Conservation (phyloP, 148 eudicot genomes). For the Nyssa sinensis region DNA sequence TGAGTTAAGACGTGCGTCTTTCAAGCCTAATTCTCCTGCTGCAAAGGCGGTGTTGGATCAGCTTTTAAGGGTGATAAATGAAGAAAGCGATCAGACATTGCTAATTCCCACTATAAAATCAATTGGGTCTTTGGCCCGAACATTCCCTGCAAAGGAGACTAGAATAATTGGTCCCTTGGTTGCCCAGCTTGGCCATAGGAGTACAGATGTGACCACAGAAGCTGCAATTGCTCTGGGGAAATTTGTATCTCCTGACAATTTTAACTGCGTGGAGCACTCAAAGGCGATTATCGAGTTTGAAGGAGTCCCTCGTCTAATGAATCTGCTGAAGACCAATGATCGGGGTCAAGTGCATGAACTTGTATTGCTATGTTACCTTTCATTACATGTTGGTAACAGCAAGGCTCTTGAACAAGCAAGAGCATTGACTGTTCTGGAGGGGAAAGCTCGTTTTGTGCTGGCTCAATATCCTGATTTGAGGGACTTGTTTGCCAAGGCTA, state of each 20-base stretch:
- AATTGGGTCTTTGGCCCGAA: conserved; percentile 66
- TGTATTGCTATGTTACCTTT: conserved; percentile 59
- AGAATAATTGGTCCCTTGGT: conserved; percentile 57
- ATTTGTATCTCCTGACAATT: conserved; percentile 57
- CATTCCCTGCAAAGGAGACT: conserved; percentile 70
- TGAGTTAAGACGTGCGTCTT: conserved; percentile 64
- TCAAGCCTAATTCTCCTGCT: conserved; percentile 67
- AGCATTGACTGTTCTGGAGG: conserved; percentile 58
- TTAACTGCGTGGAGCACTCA: conserved; percentile 58
- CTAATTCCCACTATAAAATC: conserved; percentile 55
- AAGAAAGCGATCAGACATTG: conserved; percentile 35
- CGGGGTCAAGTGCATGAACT: conserved; percentile 45
- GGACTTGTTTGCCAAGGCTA: conserved; percentile 51
- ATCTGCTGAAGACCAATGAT: conserved; percentile 43
- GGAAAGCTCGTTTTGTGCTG: conserved; percentile 44
- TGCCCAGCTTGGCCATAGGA: conserved; percentile 45
- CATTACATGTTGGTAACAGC: conserved; percentile 64
- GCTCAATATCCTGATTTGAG: conserved; percentile 51
- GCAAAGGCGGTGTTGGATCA: conserved; percentile 69
- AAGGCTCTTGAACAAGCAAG: conserved; percentile 62
- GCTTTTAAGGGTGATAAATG: conserved; percentile 58
- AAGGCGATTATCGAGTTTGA: conserved; percentile 57
- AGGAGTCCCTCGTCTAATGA: conserved; percentile 64
- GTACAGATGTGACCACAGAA: conserved; percentile 50
- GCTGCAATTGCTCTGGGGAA: conserved; percentile 62